phyloP scores from a whole-genome alignment of 805 yeast species.

The Ogataea nitratoaversa region DNA sequence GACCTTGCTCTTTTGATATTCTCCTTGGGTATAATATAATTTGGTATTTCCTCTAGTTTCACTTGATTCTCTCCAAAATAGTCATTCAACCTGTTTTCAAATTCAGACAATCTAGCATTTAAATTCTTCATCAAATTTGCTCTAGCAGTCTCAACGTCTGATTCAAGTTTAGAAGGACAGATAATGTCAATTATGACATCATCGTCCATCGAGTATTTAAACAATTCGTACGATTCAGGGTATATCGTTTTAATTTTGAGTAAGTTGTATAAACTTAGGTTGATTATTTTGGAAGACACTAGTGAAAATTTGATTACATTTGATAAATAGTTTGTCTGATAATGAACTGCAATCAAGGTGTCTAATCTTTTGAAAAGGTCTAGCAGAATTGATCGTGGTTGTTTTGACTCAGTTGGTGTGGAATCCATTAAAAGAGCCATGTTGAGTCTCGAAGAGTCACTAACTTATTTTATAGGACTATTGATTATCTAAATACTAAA shows the following conservation, averaged over 20 bases:
- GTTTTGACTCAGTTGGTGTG: not conserved
- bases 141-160: slow-evolving; percentile 4
- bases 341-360: slow-evolving; percentile 19
- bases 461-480: no score
- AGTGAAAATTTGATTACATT: slow-evolving; percentile 13
- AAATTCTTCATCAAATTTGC: slow-evolving; percentile 11
- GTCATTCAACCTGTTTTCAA: slow-evolving; percentile 4
- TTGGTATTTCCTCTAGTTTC: slow-evolving; percentile 7
- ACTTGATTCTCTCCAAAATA: slow-evolving; percentile 3
- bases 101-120: slow-evolving; percentile 6
- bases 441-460: no score
- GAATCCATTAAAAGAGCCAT: no score
- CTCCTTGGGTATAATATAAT: slow-evolving; percentile 4
- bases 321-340: slow-evolving; percentile 21
- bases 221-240: slow-evolving; percentile 14
- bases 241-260: slow-evolving; percentile 15
- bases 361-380: slow-evolving; percentile 14
- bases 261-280: slow-evolving; percentile 8
- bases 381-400: slow-evolving; percentile 3
- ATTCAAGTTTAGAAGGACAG: not conserved
- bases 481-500: no score
- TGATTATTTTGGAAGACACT: slow-evolving; percentile 13
- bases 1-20: slow-evolving; percentile 2
- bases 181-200: slow-evolving; percentile 17
- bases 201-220: slow-evolving; percentile 7